A percentile compares a stretch with the other conserved stretches of the same genome.
These are phyloP conservation scores for Dysphania ambrosioides DNA, from an alignment of 148 eudicot species.

Conservation along the genomic window DNA sequence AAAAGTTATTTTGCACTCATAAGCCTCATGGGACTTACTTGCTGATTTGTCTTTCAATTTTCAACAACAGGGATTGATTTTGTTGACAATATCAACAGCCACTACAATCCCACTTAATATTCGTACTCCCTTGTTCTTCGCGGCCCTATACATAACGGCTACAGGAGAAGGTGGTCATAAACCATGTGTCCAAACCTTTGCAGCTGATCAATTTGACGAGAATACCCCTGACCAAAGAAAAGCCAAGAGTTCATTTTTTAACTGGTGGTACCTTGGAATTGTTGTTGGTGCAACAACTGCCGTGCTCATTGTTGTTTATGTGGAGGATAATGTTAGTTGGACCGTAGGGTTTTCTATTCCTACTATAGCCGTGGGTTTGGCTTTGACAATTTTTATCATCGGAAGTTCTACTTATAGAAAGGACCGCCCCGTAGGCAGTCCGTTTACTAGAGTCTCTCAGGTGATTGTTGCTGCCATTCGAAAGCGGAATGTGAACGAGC, in stretches of 20 bases:
- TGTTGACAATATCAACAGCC: conserved; percentile 45
- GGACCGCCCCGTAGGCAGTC: conserved; percentile 63
- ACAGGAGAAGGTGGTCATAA: conserved; percentile 74
- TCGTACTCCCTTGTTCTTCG: conserved; percentile 35
- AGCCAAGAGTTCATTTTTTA: conserved; percentile 65
- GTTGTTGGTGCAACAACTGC: conserved; percentile 50
- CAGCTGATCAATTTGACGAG: conserved; percentile 74
- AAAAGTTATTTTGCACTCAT: background rate
- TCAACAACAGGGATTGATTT: conserved; percentile 42
- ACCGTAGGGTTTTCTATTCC: conserved; percentile 50
- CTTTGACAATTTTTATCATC: conserved; percentile 41
- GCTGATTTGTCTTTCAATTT: background rate
- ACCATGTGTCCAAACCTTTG: conserved; percentile 74
- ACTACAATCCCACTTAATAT: conserved; percentile 21
- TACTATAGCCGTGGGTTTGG: conserved; percentile 39
- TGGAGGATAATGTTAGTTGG: conserved; percentile 64
- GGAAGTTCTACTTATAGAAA: conserved; percentile 42
- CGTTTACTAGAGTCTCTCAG: conserved; percentile 59
- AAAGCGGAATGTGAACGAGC: conserved; percentile 39
- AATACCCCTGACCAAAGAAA: conserved; percentile 40
- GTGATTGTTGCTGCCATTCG: conserved; percentile 53
- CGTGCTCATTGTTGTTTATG: conserved; percentile 40
- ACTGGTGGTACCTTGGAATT: conserved; percentile 60
- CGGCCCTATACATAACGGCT: conserved; percentile 48
- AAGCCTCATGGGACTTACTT: background rate